Base-by-base conservation (phyloP, 1,284 basidiomycete species). In the Cutaneotrichosporon spelunceum region DNA sequence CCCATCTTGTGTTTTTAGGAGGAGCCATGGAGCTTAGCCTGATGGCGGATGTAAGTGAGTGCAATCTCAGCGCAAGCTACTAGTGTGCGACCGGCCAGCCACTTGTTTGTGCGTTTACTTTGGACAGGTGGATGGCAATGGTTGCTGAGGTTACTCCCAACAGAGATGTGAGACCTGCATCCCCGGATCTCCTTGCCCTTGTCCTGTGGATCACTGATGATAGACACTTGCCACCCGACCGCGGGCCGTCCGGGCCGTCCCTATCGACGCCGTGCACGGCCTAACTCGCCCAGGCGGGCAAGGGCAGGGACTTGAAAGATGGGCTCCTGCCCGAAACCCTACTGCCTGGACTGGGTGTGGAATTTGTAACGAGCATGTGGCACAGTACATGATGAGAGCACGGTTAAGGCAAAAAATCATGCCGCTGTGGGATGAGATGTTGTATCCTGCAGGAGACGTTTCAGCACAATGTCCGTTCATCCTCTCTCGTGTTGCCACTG, bases 391-490 rank as follows among this genome's bases (percentile, higher is more conserved):
- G 19, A 42, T 42, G 39, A 7, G 39, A n/a, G 19, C 23, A 21
- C n/a, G n/a, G n/a, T n/a, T n/a, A 13, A 47, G 23, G 45, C 13
- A 24, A 42, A 24, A 42, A 1, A n/a, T 13, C 39, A 49, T 19
- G 14, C 19, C 48, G 26, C 26, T 13, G 48, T 30, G 13, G 26
- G 27, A 50, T n/a, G 27, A 27, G 7, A n/a, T 4, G 48, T 6
- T 14, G 8, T 50, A 16, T 50, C 48, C 48, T 50, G 26, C 48
- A 50, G 48, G 48, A n/a, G 13, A 16, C 48, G 48, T 50, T 50
- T 50, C 48, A 50, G 23, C 23, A 26, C 26, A 13, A n/a, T 50
- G 14, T 19, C 39, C 39, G 39, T 19, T 16, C 39, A 19, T 21
- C 8, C 13, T 4, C 4, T n/a, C 1, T 50, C 27, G 1, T 3